Percentiles rank a stretch among this genome's conserved stretches.
These are phyloP conservation scores for Chimonanthus salicifolius DNA, from an alignment of 164 flowering plant genomes.

Conservation along the genomic window DNA sequence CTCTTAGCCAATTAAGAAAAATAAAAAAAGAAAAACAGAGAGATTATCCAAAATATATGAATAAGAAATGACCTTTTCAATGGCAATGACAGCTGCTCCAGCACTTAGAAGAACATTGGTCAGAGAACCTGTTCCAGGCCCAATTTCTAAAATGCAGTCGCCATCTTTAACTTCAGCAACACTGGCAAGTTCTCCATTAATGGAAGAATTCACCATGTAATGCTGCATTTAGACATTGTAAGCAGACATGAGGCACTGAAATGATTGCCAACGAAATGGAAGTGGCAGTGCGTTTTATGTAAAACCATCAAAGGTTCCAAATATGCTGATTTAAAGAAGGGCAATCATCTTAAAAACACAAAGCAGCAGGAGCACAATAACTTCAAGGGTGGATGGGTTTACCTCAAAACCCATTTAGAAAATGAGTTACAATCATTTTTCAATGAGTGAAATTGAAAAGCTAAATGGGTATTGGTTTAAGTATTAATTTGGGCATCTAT, in stretches of 20 bases:
- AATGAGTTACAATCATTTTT: too few species aligned
- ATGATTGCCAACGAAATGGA: neutral
- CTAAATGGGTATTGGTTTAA: too few species aligned
- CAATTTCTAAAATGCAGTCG: constrained; percentile 83
- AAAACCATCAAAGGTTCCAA: neutral
- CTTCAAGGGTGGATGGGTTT: too few species aligned
- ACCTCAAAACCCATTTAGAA: too few species aligned
- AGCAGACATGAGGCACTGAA: neutral
- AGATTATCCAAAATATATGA: neutral
- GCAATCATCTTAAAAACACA: neutral
- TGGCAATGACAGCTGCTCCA: constrained; percentile 81
- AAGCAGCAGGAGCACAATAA: too few species aligned
- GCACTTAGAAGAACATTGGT: constrained; percentile 70
- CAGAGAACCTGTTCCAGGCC: constrained; percentile 95
- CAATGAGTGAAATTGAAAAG: too few species aligned
- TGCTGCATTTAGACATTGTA: constrained; percentile 47
- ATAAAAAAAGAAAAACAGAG: neutral
- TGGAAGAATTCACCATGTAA: constrained; percentile 74
- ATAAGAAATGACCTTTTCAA: constrained; percentile 62
- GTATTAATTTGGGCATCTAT: too few species aligned
- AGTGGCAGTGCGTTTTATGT: neutral
- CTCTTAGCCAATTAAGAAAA: neutral
- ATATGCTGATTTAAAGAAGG: neutral
- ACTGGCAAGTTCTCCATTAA: constrained; percentile 64
- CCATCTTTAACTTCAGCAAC: constrained; percentile 69